Conservation (phyloP, 805 yeast species). For the Naumovozyma castellii region DNA sequence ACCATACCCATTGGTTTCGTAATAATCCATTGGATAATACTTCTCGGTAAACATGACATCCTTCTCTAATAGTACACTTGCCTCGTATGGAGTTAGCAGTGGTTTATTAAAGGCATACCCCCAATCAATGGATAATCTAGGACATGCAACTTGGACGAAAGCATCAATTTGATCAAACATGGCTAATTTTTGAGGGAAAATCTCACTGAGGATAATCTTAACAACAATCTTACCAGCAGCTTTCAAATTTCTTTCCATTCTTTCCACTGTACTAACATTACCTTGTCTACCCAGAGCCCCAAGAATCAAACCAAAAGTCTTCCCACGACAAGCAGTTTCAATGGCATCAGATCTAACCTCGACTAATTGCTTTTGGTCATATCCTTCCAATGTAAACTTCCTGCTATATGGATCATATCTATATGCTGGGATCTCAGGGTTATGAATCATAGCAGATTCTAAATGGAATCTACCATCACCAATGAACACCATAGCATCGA, state of each 20-base stretch:
- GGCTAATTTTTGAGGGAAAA: slow-evolving; percentile 84
- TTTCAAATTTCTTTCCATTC: slow-evolving; percentile 47
- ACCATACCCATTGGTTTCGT: slow-evolving; percentile 83
- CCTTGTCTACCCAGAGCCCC: slow-evolving; percentile 98
- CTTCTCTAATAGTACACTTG: slow-evolving; percentile 75
- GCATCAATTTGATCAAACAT: slow-evolving; percentile 91
- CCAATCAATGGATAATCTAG: slow-evolving; percentile 94
- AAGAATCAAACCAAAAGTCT: slow-evolving; percentile 70
- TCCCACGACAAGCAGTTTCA: slow-evolving; percentile 44
- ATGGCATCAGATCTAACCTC: slow-evolving; percentile 68
- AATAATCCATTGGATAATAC: slow-evolving; percentile 93
- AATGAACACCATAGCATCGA: slow-evolving; percentile 75
- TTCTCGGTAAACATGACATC: slow-evolving; percentile 56
- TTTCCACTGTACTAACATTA: slow-evolving; percentile 62
- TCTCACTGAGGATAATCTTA: slow-evolving; percentile 79
- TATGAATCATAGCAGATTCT: slow-evolving; percentile 94
- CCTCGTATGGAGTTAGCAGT: slow-evolving; percentile 87
- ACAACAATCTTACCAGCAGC: slow-evolving; percentile 58
- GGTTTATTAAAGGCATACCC: slow-evolving; percentile 95
- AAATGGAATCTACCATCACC: slow-evolving; percentile 97
- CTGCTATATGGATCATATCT: slow-evolving; percentile 93
- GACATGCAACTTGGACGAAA: slow-evolving; percentile 96
- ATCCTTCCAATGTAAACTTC: slow-evolving; percentile 80
- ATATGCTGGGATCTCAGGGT: slow-evolving; percentile 84
- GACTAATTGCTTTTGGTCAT: slow-evolving; percentile 78